Evolutionary conservation across 257 asterid species (phyloP), one percentile per base, ranked within the genome.

Genomic region (Capsicum pubescens): DNA sequence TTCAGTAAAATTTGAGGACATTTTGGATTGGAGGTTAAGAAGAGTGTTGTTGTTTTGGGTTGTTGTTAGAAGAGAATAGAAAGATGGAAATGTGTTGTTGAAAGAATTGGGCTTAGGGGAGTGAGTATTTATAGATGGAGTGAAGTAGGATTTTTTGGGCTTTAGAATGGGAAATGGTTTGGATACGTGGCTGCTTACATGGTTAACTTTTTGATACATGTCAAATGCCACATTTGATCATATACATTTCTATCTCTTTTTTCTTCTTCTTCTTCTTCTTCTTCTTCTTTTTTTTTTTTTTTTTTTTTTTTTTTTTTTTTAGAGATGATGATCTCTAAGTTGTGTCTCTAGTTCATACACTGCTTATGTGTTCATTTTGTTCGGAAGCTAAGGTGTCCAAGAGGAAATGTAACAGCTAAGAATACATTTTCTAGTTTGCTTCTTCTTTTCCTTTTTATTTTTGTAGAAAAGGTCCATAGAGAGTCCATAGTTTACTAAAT

Each of bases 181-280:
- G 15, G 16, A 84, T 89, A 91, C 93, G 93, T 90, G 95, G 87
- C 93, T 80, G 80, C 79, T 83, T 83, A 48, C 61, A 71, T 77
- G 84, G 89, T 79, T 50, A 74, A 80, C 66, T 26, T 76, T 76
- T 79, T 85, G 92, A 87, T 92, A 92, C 91, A 72, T 92, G 94
- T 88, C 95, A 90, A 85, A 63, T 78, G 46, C 60, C 82, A 79
- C 76, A 72, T 83, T 84, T 83, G 67, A 68, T 67, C 52, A 81
- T 84, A 87, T 26, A 26, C 32, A 26, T 68, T 82, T 70, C n/a
- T 19, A 8, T 78, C 52, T 61, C 17, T 26, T 12, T 32, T 1
- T 11, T 61, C 14, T 26, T 12, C 13, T 1, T 11, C 5, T 1
- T 50, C 13, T 15, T n/a, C n/a, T 11, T 61, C 14, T 26, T 12